These are phyloP conservation scores for Alternaria conjuncta DNA, from an alignment of 2,329 filamentous ascomycete species.

Conservation along the genomic window DNA sequence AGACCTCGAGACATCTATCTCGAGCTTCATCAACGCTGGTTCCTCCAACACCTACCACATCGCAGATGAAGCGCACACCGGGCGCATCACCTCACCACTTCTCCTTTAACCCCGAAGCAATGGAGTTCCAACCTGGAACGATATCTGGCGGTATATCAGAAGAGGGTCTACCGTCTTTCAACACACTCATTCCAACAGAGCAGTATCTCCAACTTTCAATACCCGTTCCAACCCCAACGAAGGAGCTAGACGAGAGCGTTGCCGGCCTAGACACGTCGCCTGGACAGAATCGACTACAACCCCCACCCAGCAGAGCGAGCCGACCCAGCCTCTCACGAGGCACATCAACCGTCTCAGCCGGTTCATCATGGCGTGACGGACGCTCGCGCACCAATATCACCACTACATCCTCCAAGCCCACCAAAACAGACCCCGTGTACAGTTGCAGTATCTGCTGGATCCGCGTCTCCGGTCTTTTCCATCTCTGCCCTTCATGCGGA, in stretches of 20 bases:
- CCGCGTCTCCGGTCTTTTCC: slow-evolving; percentile 43
- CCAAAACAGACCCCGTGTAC: slow-evolving; percentile 31
- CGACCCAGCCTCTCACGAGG: slow-evolving; percentile 35
- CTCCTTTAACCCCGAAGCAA: slow-evolving; percentile 46
- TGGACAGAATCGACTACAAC: slow-evolving; percentile 22
- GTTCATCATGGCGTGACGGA: slow-evolving; percentile 23
- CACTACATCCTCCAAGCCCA: slow-evolving; percentile 14
- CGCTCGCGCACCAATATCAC: slow-evolving; percentile 15
- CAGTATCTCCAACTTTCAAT: slow-evolving; percentile 43
- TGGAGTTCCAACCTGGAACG: slow-evolving; percentile 40
- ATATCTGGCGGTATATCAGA: slow-evolving; percentile 19
- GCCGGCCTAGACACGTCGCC: slow-evolving; percentile 24
- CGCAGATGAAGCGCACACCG: slow-evolving; percentile 32
- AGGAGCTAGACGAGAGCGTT: slow-evolving; percentile 26
- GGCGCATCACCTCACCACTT: slow-evolving; percentile 36
- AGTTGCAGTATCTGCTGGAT: slow-evolving; percentile 50
- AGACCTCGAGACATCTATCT: slow-evolving; percentile 24
- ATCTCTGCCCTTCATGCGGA: slow-evolving; percentile 45
- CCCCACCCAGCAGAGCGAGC: slow-evolving; percentile 15
- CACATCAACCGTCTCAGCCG: slow-evolving; percentile 35
- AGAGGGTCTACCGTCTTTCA: slow-evolving; percentile 21
- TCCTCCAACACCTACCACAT: slow-evolving; percentile 25
- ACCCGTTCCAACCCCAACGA: slow-evolving; percentile 25
- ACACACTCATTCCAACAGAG: slow-evolving; percentile 27
- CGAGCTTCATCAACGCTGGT: slow-evolving; percentile 34